Evolutionary conservation across 495 filamentous ascomycete genomes (phyloP).

Genomic region (Lichina pygmaea): DNA sequence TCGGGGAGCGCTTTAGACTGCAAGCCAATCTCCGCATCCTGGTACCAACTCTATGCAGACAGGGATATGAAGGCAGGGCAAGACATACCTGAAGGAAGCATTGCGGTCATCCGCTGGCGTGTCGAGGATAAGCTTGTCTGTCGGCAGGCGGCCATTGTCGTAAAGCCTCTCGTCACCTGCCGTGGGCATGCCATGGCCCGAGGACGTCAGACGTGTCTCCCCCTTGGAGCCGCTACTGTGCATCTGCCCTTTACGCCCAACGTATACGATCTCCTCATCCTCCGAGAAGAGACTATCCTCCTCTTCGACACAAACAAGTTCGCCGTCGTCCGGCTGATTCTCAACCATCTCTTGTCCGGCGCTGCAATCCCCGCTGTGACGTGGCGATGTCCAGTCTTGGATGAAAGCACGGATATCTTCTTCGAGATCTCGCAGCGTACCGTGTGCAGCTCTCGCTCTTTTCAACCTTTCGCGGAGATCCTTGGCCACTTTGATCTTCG

Average conservation of each 20-base stretch:
- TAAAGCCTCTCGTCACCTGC: conserved; percentile 4
- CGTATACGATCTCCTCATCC: conserved; percentile 86
- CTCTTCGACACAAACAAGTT: conserved; percentile 22
- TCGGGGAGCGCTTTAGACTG: no score
- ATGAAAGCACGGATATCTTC: conserved; percentile 34
- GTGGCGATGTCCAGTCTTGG: conserved; percentile 24
- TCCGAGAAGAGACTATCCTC: conserved; percentile 25
- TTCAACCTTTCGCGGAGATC: conserved; percentile 35
- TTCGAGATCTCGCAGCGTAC: conserved; percentile 36
- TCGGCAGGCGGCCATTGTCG: conserved; percentile 6
- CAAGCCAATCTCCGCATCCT: background rate
- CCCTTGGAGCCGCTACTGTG: conserved; percentile 20
- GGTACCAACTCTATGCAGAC: conserved; percentile 1
- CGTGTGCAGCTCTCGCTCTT: conserved; percentile 37
- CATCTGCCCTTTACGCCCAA: conserved; percentile 52
- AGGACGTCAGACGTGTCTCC: conserved; percentile 9
- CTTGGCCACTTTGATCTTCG: conserved; percentile 19
- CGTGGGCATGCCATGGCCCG: conserved; percentile 2
- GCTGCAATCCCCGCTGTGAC: conserved; percentile 16
- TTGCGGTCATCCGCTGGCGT: conserved; percentile 42
- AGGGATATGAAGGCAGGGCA: background rate
- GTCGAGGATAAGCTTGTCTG: conserved; percentile 57
- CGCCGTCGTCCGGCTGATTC: conserved; percentile 8
- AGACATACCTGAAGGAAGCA: conserved; percentile 59
- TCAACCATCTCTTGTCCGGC: conserved; percentile 1